A percentile compares a stretch with the other conserved stretches of the same genome.
phyloP scores from a whole-genome alignment of 2,329 filamentous ascomycete species.

The Monosporascus sp. region DNA sequence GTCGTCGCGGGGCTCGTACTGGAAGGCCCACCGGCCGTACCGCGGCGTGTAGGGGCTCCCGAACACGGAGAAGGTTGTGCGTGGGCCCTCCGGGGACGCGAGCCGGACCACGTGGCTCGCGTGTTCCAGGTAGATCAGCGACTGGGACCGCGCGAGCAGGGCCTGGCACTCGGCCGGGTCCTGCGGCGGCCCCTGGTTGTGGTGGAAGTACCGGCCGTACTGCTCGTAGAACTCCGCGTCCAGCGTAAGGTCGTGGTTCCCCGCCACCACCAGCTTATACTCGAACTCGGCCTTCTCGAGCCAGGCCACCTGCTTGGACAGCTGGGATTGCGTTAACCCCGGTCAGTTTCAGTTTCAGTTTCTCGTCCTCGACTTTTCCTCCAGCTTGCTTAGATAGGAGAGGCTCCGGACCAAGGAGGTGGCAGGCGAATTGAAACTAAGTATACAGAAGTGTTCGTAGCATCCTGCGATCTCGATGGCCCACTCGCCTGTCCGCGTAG shows the following conservation, averaged over 20 bases:
- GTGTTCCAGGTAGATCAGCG: constrained; percentile 58
- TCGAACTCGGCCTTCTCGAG: constrained; percentile 63
- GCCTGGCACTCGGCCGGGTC: constrained; percentile 47
- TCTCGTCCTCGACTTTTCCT: no score
- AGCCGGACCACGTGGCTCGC: constrained; percentile 49
- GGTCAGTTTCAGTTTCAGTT: neutral
- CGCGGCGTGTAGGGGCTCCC: constrained; percentile 63
- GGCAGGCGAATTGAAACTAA: no score
- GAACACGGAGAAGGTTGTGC: constrained; percentile 61
- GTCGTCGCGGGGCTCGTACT: constrained; percentile 40
- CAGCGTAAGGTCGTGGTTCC: constrained; percentile 72
- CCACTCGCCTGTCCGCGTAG: no score
- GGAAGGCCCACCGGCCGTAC: constrained; percentile 60
- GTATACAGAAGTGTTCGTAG: no score
- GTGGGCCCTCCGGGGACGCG: constrained; percentile 46
- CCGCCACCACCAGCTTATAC: constrained; percentile 65
- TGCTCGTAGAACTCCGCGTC: constrained; percentile 57
- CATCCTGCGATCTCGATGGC: no score
- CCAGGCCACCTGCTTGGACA: constrained; percentile 61
- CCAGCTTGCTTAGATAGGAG: no score
- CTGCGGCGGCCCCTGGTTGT: constrained; percentile 41
- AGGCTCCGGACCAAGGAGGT: no score
- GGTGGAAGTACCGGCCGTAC: constrained; percentile 51
- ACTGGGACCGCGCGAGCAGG: constrained; percentile 46
- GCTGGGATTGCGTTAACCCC: constrained; percentile 20